These are phyloP conservation scores for Kwoniella shivajii DNA, from an alignment of 1,284 basidiomycete genomes.

Conservation along the genomic window DNA sequence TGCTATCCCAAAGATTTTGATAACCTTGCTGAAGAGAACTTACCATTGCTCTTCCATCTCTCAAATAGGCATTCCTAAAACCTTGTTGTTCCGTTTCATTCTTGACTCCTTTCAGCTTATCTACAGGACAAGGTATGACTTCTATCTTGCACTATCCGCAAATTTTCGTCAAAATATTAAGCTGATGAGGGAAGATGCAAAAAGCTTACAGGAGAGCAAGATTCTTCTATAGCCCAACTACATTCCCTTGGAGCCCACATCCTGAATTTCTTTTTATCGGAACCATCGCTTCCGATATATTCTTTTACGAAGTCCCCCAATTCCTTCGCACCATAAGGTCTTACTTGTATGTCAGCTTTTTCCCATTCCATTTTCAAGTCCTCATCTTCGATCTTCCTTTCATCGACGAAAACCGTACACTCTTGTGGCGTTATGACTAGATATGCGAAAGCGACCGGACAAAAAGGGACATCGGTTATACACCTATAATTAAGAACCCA, in stretches of 20 bases:
- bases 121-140: slow-evolving; percentile 58
- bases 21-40: slow-evolving; percentile 10
- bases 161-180: not conserved
- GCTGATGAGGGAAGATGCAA: too few relatives aligned
- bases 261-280: slow-evolving; percentile 19
- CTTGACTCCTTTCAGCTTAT: slow-evolving; percentile 83
- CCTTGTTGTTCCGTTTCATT: slow-evolving; percentile 82
- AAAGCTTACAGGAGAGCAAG: slow-evolving; percentile 35
- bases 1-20: not conserved
- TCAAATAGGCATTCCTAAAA: slow-evolving; percentile 77
- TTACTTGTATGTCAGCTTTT: slow-evolving; percentile 62
- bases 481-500: slow-evolving; percentile 83
- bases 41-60: slow-evolving; percentile 91
- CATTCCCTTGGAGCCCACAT: slow-evolving; percentile 38
- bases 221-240: slow-evolving; percentile 49
- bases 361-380: slow-evolving; percentile 39
- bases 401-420: slow-evolving; percentile 48
- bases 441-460: slow-evolving; percentile 84
- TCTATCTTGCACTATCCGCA: slow-evolving; percentile 32
- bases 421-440: slow-evolving; percentile 67
- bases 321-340: slow-evolving; percentile 68
- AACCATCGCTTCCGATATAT: slow-evolving; percentile 5
- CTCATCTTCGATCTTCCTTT: slow-evolving; percentile 45
- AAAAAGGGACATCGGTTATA: slow-evolving; percentile 72
- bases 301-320: slow-evolving; percentile 70